Percentiles rank a stretch among this genome's conserved stretches.
Evolutionary conservation across 140 eudicot genomes (phyloP).

Genomic region (Erigeron philadelphicus): DNA sequence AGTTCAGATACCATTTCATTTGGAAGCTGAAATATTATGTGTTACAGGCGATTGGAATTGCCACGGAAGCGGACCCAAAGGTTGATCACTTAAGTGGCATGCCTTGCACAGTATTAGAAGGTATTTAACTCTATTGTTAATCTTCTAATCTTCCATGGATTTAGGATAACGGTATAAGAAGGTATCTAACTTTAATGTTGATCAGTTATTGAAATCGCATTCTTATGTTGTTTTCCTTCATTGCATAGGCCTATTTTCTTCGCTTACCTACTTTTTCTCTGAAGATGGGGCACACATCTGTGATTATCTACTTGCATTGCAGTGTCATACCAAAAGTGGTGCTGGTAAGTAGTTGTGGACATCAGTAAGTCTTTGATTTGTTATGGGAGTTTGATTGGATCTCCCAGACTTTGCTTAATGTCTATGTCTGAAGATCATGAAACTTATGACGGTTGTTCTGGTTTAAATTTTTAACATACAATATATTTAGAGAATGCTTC

Average conservation of each 20-base stretch:
- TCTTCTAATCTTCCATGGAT: conserved; percentile 10
- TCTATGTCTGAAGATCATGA: background rate
- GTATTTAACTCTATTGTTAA: conserved; percentile 32
- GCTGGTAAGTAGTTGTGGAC: conserved; percentile 46
- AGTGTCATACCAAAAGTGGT: conserved; percentile 37
- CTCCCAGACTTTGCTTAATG: background rate
- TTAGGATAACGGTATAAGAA: background rate
- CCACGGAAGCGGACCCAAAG: conserved; percentile 66
- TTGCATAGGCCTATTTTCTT: conserved; percentile 62
- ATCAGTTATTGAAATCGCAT: background rate
- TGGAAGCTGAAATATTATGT: conserved; percentile 16
- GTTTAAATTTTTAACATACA: background rate
- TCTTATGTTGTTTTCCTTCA: conserved; percentile 5
- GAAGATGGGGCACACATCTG: conserved; percentile 54
- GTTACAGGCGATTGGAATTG: conserved; percentile 66
- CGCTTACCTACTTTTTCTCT: conserved; percentile 67
- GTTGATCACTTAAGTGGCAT: conserved; percentile 57
- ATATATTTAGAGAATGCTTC: background rate
- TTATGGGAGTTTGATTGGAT: background rate
- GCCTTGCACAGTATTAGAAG: conserved; percentile 63
- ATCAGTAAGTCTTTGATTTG: no score
- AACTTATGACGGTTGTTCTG: background rate
- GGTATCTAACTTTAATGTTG: no score
- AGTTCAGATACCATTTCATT: conserved; percentile 9
- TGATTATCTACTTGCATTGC: conserved; percentile 72